Evolutionary conservation across 306 rosid species (phyloP), one percentile per base, ranked within the genome.

Genomic region (Sindora glabra): DNA sequence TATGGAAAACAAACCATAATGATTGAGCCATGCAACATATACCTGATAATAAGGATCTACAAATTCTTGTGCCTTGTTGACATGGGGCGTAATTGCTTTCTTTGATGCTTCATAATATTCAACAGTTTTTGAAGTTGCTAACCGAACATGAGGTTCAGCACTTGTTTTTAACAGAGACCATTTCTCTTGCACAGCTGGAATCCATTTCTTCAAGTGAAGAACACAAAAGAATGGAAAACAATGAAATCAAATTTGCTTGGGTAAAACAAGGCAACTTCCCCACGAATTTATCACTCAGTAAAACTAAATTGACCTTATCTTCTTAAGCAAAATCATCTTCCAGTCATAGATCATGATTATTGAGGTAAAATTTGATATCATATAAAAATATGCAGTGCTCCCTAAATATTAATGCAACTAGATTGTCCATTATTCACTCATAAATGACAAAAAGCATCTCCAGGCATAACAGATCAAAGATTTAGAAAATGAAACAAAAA

Each of bases 1-100:
- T 19, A 48, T 68, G 33, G 41, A 29, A 36, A 37, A 62, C 56
- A 48, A 38, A 67, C 47, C 48, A 61, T 3, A 39, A 16, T 24
- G 34, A 69, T 1, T 7, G 27, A 9, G 21, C 1, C 12, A 48
- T 3, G 3, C 37, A 36, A 41, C 26, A 47, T 11, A 39, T 80
- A 86, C 99, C 95, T 82, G 94, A 77, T 81, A 86, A 73, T 83
- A 84, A 68, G 99, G 90, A 76, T 86, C 77, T 49, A 77, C 86
- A 45, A 62, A 58, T 71, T 92, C 90, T 62, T 69, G 82, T n/a
- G 73, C 89, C 81, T 54, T 89, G 77, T 24, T 54, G 51, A 77
- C 48, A 63, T 80, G 90, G 24, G 97, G 99, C 76, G 84, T 58
- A 61, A 89, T 58, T 36, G 83, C 56, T 26, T 56, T 74, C 77